Conservation (phyloP, 2,329 filamentous ascomycete species). For the Verticillium longisporum region DNA sequence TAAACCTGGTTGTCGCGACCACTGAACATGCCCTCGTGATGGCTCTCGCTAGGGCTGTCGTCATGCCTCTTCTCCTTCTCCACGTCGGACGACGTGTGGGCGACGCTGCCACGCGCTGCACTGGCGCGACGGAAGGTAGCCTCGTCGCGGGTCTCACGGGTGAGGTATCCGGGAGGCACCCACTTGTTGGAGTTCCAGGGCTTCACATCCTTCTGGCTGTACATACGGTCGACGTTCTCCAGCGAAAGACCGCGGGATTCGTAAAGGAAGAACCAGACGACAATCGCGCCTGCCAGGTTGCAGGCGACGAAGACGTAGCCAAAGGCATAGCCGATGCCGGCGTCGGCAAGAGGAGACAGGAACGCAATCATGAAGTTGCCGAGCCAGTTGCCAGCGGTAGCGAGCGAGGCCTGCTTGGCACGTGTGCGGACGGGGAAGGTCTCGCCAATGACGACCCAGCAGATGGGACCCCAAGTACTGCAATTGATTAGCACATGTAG, state of each 20-base stretch:
- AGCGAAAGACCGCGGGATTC: conserved; percentile 60
- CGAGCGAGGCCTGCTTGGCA: conserved; percentile 46
- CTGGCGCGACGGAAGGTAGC: conserved; percentile 15
- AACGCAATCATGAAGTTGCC: conserved; percentile 63
- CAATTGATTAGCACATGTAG: not conserved
- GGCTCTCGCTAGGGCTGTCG: not conserved
- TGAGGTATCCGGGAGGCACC: conserved; percentile 38
- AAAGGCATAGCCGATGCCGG: conserved; percentile 53
- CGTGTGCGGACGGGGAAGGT: conserved; percentile 54
- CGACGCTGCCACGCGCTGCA: not conserved
- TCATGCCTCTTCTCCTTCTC: not conserved
- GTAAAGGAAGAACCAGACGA: conserved; percentile 65
- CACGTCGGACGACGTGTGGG: not conserved
- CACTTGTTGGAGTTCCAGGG: conserved; percentile 54
- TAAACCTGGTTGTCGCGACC: not conserved
- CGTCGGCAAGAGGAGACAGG: conserved; percentile 60
- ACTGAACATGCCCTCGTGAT: not conserved
- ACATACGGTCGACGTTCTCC: conserved; percentile 67
- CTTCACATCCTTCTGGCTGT: conserved; percentile 50
- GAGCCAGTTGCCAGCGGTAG: conserved; percentile 48
- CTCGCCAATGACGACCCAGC: conserved; percentile 63
- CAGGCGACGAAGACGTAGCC: conserved; percentile 61
- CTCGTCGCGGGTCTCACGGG: conserved; percentile 27
- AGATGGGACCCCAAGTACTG: conserved; percentile 61
- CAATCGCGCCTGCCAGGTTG: conserved; percentile 48